These are phyloP conservation scores for Monilinia aucupariae DNA, from an alignment of 2,329 filamentous ascomycete species.

Conservation along the genomic window DNA sequence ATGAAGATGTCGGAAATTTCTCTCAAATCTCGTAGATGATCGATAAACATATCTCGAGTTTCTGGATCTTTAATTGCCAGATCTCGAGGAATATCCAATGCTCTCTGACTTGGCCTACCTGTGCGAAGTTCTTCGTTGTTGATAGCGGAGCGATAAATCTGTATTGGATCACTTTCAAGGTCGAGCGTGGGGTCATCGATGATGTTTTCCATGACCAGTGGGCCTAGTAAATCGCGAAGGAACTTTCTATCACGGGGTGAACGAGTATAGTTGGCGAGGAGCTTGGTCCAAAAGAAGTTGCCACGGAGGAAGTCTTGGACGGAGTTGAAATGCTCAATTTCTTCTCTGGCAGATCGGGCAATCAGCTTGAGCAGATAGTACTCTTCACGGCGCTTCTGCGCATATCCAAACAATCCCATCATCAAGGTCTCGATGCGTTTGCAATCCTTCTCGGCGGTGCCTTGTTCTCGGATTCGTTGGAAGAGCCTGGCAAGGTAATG, in stretches of 20 bases:
- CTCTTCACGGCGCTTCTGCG: slow-evolving; percentile 92
- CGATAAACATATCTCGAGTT: slow-evolving; percentile 86
- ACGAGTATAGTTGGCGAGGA: slow-evolving; percentile 81
- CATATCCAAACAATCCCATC: slow-evolving; percentile 95
- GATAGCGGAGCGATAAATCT: slow-evolving; percentile 92
- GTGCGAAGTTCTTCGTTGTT: slow-evolving; percentile 97
- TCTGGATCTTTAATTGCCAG: slow-evolving; percentile 94
- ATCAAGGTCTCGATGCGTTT: slow-evolving; percentile 89
- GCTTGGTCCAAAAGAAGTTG: slow-evolving; percentile 88
- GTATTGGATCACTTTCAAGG: slow-evolving; percentile 92
- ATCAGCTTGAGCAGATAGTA: slow-evolving; percentile 93
- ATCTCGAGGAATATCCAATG: slow-evolving; percentile 80
- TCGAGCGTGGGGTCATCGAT: slow-evolving; percentile 88
- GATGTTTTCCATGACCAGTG: slow-evolving; percentile 83
- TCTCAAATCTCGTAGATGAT: slow-evolving; percentile 85
- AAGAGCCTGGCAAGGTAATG: slow-evolving; percentile 90
- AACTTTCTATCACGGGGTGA: slow-evolving; percentile 91
- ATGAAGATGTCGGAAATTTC: slow-evolving; percentile 95
- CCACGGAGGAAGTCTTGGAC: slow-evolving; percentile 83
- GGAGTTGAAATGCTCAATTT: slow-evolving; percentile 66
- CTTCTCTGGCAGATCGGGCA: slow-evolving; percentile 74
- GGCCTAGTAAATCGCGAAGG: slow-evolving; percentile 77
- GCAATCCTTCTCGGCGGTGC: slow-evolving; percentile 82
- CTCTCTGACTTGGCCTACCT: slow-evolving; percentile 73
- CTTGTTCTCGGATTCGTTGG: slow-evolving; percentile 73